These are phyloP conservation scores for Fusarium decemcellulare DNA, from an alignment of 2,329 filamentous ascomycete genomes.

Conservation along the genomic window DNA sequence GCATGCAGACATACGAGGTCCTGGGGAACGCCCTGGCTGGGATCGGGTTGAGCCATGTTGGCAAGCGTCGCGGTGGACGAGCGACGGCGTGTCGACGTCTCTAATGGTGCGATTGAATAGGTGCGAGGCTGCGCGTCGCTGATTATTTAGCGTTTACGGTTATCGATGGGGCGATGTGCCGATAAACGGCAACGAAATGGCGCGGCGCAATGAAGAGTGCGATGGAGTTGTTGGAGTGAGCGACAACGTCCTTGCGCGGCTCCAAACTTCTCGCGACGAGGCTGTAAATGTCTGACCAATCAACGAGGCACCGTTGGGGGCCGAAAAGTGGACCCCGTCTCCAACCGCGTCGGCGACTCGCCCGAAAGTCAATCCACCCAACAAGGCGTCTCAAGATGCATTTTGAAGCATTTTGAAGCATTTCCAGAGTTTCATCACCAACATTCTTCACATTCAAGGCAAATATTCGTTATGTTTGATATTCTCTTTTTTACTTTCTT, in stretches of 20 bases:
- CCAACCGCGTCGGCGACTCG: slow-evolving; percentile 5
- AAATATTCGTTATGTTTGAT: slow-evolving; percentile 12
- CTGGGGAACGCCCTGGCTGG: slow-evolving; percentile 59
- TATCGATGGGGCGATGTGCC: slow-evolving; percentile 13
- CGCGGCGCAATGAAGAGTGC: slow-evolving; percentile 42
- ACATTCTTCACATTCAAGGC: not conserved
- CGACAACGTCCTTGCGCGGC: slow-evolving; percentile 43
- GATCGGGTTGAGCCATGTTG: slow-evolving; percentile 59
- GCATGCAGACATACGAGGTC: slow-evolving; percentile 54
- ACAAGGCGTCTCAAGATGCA: not conserved
- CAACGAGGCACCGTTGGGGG: not conserved
- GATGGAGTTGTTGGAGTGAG: slow-evolving; percentile 42
- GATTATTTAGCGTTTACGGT: not conserved
- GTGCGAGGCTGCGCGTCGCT: slow-evolving; percentile 8
- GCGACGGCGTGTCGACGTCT: slow-evolving; percentile 26
- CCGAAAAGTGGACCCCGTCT: slow-evolving; percentile 37
- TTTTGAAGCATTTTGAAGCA: no score
- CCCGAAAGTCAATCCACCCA: no score
- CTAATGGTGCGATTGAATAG: slow-evolving; percentile 36
- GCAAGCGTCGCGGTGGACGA: slow-evolving; percentile 40
- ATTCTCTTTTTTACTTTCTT: slow-evolving; percentile 25
- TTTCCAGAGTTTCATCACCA: no score
- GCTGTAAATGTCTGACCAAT: slow-evolving; percentile 49
- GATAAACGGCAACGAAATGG: slow-evolving; percentile 31
- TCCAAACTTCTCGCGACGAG: slow-evolving; percentile 58